Conservation (phyloP, 2,329 filamentous ascomycete species). For the Xylariaceae sp. region DNA sequence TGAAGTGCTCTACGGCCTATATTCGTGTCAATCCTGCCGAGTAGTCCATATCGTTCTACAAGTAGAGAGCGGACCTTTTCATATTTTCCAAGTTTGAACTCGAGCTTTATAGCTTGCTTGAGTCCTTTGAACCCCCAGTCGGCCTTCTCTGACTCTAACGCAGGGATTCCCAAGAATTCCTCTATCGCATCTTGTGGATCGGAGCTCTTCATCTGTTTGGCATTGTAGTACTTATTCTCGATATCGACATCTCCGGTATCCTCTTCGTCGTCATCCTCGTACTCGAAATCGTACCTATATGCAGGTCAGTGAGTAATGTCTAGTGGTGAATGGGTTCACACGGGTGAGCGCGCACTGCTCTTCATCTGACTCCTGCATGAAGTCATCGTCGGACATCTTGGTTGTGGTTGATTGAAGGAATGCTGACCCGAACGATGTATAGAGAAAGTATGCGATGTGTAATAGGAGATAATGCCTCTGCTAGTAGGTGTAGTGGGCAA, state of each 20-base stretch:
- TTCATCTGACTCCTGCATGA: constrained; percentile 88
- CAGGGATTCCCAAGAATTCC: constrained; percentile 86
- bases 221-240: constrained; percentile 99
- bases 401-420: constrained; percentile 1
- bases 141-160: constrained; percentile 82
- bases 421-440: no score
- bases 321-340: neutral
- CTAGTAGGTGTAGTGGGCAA: no score
- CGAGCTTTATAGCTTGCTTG: constrained; percentile 96
- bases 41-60: constrained; percentile 1
- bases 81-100: constrained; percentile 89
- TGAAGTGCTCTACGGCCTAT: constrained; percentile 87
- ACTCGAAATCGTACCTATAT: constrained; percentile 86
- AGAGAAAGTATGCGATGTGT: no score
- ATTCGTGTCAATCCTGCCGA: constrained; percentile 17
- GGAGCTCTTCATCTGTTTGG: constrained; percentile 88
- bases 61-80: constrained; percentile 55
- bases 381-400: constrained; percentile 82
- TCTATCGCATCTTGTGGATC: constrained; percentile 85
- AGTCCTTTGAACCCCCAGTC: constrained; percentile 99
- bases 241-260: constrained; percentile 87
- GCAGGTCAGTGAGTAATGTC: neutral
- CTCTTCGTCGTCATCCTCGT: constrained; percentile 88
- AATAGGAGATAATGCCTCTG: no score
- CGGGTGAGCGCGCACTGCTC: constrained; percentile 63